Evolutionary conservation across 306 rosid species (phyloP).

Genomic region (Vicia villosa): DNA sequence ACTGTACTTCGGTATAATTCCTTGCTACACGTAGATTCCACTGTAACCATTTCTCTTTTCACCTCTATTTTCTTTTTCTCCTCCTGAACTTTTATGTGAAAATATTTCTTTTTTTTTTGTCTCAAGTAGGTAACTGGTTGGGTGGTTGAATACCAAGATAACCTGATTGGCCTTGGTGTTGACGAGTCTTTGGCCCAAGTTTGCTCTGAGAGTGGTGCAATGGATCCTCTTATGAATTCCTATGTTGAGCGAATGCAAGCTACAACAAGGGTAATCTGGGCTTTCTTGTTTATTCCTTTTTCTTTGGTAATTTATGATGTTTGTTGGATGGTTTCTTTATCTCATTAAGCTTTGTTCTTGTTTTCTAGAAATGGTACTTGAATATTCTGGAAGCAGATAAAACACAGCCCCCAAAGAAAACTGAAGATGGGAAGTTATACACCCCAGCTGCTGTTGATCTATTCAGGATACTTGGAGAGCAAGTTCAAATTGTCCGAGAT

Average conservation of each 20-base stretch:
- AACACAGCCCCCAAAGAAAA: conserved; percentile 95
- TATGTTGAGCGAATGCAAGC: conserved; percentile 99
- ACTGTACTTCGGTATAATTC: neutral
- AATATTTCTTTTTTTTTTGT: conserved; percentile 2
- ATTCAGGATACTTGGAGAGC: conserved; percentile 98
- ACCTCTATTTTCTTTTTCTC: neutral
- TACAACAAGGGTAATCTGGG: conserved; percentile 74
- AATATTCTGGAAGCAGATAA: conserved; percentile 97
- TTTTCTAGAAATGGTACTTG: conserved; percentile 91
- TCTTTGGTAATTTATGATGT: conserved; percentile 33
- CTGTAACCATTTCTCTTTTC: neutral
- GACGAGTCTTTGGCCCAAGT: conserved; percentile 96
- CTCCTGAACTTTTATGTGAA: neutral
- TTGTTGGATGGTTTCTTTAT: conserved; percentile 27
- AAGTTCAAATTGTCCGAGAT: conserved; percentile 95
- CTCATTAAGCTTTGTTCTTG: conserved; percentile 29
- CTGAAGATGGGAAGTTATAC: conserved; percentile 94
- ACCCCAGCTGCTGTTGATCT: conserved; percentile 99
- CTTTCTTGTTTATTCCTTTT: conserved; percentile 22
- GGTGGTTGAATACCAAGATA: conserved; percentile 98
- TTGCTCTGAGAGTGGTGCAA: conserved; percentile 97
- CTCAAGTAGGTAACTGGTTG: conserved; percentile 86
- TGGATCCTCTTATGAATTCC: conserved; percentile 98
- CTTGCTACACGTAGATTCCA: neutral
- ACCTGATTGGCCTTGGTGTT: conserved; percentile 88